These are phyloP conservation scores for Onygenales sp. DNA, from an alignment of 2,329 filamentous ascomycete genomes.

Conservation along the genomic window DNA sequence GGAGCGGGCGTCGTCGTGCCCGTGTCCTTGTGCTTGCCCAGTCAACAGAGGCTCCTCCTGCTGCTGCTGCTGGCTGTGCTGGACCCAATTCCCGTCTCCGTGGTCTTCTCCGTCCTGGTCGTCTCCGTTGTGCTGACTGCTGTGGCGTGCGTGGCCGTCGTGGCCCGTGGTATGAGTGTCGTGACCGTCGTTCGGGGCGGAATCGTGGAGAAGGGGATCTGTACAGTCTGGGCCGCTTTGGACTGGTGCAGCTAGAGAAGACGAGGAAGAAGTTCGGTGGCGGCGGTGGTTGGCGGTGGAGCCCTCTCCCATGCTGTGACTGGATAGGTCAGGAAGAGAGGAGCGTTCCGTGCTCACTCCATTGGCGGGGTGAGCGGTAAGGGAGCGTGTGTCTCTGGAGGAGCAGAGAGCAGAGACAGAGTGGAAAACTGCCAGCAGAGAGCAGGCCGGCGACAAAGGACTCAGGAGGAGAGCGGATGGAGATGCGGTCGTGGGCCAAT, in stretches of 20 bases:
- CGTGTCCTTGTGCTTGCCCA: background rate
- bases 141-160: background rate
- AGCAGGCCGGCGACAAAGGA: no score
- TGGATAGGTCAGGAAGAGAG: no score
- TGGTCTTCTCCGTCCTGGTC: background rate
- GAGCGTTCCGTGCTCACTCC: no score
- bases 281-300: background rate
- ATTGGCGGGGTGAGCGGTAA: no score
- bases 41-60: background rate
- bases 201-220: background rate
- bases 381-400: no score
- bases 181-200: no score
- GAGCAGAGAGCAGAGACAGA: no score
- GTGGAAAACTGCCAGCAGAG: no score
- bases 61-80: background rate
- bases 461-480: no score
- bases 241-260: background rate
- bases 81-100: background rate
- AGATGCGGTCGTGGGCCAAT: no score
- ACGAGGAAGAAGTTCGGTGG: background rate
- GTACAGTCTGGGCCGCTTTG: background rate
- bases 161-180: background rate
- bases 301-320: background rate
- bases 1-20: background rate
- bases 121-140: background rate